phyloP scores from a whole-genome alignment of 805 yeast genomes.

The Suhomyces faveliae region DNA sequence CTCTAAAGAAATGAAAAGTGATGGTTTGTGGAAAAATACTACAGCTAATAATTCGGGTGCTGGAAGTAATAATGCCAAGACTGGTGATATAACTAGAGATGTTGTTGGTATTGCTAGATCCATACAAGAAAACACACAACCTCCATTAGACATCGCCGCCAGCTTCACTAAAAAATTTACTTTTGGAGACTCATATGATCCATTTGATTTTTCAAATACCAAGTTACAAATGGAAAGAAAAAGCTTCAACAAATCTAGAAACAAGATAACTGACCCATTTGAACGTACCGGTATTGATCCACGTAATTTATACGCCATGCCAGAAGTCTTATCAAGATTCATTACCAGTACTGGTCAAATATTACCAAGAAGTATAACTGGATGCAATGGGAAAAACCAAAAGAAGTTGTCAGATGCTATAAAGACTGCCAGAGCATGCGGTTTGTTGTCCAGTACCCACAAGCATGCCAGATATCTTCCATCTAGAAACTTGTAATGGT shows the following conservation, averaged over 20 bases:
- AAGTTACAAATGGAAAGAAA: constrained; percentile 52
- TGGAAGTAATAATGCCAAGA: constrained; percentile 8
- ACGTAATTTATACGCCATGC: constrained; percentile 66
- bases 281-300: constrained; percentile 61
- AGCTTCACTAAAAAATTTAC: constrained; percentile 40
- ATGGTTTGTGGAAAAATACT: constrained; percentile 25
- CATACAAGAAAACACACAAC: constrained; percentile 28
- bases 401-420: constrained; percentile 71
- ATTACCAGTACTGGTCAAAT: constrained; percentile 74
- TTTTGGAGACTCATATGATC: constrained; percentile 55
- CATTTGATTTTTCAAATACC: constrained; percentile 18
- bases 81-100: constrained; percentile 22
- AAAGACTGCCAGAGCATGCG: constrained; percentile 76
- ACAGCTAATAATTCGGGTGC: constrained; percentile 11
- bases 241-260: constrained; percentile 17
- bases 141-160: constrained; percentile 34
- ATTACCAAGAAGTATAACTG: constrained; percentile 67
- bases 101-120: constrained; percentile 36
- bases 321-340: constrained; percentile 64
- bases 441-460: constrained; percentile 75
- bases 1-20: constrained; percentile 31
- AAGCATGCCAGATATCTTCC: constrained; percentile 52
- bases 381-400: constrained; percentile 66
- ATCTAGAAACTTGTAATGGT: constrained; percentile 29
- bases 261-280: constrained; percentile 33